Conservation (phyloP, 306 rosid genomes). For the Pachyrhizus erosus region DNA sequence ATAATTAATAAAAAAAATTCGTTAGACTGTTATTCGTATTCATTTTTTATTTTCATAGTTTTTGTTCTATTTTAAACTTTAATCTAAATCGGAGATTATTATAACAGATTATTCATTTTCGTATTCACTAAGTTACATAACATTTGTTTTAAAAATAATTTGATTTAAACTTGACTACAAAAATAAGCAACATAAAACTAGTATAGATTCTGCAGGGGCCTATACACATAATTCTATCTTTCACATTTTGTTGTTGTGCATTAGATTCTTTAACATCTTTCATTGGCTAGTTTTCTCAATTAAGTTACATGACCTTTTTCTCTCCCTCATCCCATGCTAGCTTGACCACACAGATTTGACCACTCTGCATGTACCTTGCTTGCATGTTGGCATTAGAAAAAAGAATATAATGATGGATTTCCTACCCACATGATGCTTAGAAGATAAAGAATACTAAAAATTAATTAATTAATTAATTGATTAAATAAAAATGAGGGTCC, state of each 20-base stretch:
- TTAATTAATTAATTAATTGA: background rate
- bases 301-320: background rate
- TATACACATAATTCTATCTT: no score
- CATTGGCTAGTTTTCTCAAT: background rate
- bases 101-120: no score
- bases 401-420: slow-evolving; percentile 16
- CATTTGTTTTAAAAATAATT: no score
- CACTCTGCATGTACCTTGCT: slow-evolving; percentile 17
- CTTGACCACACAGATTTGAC: slow-evolving; percentile 30
- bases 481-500: background rate
- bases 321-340: background rate
- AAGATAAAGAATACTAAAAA: background rate
- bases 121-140: no score
- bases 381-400: background rate
- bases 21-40: no score
- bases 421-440: slow-evolving; percentile 40
- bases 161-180: no score
- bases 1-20: no score
- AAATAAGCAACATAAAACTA: no score
- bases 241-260: background rate
- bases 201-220: no score
- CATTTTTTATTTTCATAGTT: no score
- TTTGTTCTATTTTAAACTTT: no score
- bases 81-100: no score
- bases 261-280: slow-evolving; percentile 4